Evolutionary conservation across 106 monocot genomes (phyloP), one percentile per base, ranked within the genome.

Genomic region (Posidonia australis): DNA sequence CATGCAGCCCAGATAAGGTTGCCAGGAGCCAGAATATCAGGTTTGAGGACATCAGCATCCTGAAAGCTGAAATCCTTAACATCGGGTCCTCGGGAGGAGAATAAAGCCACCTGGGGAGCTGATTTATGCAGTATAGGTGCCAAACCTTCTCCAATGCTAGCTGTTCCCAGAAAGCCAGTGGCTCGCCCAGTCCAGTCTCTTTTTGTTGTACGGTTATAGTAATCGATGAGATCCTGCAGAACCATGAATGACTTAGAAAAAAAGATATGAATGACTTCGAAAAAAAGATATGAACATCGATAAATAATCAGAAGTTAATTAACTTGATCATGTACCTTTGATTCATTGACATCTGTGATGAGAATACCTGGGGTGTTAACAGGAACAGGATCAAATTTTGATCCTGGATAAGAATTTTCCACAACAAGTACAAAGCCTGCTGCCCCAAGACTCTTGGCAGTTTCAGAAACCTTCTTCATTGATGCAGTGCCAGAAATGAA

Each of bases 1-100:
- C 96, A 96, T n/a, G 90, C 96, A 76, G 96, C 81, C 96, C 96
- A 96, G 56, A 96, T 96, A 27, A 90, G 86, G 71, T 73, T 72
- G n/a, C 96, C 96, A 30, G 96, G 96, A 65, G 96, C 96, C 25
- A 96, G 60, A 64, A 96, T 87, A 63, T 96, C 96, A 16, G 96
- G 96, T 64, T 96, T 96, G 16, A 96, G 90, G 54, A 96, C 84
- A 80, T 96, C 96, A 17, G 96, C 90, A 79, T 96, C 96, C 67
- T 87, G 80, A 77, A 96, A 96, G 72, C 82, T 90, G 76, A 87
- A 96, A 81, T 96, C 96, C 61, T 87, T 90, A 41, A 96, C 90
- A 80, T 83, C 90, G 21, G 96, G 96, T 42, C 96, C 96, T 67
- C 96, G 77, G 0, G 90, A 96, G 46, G 96, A 96, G 74, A 96